Evolutionary conservation across 352 stramenopile species (phyloP), one percentile per base, ranked within the genome.

Genomic region (Pythium phragmiticola): DNA sequence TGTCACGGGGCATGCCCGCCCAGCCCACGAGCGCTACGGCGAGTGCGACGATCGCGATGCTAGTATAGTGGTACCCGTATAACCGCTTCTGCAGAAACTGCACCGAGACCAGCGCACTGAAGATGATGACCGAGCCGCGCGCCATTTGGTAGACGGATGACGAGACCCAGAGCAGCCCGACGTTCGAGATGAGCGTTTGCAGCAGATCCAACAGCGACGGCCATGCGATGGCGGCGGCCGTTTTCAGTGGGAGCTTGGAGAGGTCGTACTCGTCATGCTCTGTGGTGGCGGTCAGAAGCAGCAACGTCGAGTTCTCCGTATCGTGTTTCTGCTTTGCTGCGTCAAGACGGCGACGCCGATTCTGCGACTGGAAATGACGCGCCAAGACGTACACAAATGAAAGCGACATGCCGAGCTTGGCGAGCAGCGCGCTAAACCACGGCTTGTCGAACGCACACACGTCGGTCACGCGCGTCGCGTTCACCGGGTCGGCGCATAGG

Each of bases 141-240:
- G 89, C 82, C 89, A 97, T 97, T 69, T 97, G 87, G 75, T 89
- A 96, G 53, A 96, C 83, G 0, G 85, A 95, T 43, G 89, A 92
- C 63, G 86, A 92, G 60, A 93, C 89, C 77, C 87, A 94, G 34
- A 93, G 72, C 59, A 96, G 58, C 2, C 87, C 88, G 65, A 95
- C 83, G 54, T 96, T 96, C 63, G 88, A 88, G 48, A 95, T 64
- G 57, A 92, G 81, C 36, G 88, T 96, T 73, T 91, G 84, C 56
- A 90, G 70, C 55, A 96, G 70, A 60, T 96, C 87, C 33, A 93
- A 72, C 62, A 94, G 59, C 13, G 87, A 81, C 56, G 87, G 88
- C 48, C 92, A 59, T 12, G 85, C 73, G 52, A 95, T 80, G 2
- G 75, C 63, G 7, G 50, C 60, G 59, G 84, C 75, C 12, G 83